Conservation (phyloP, 495 filamentous ascomycete genomes). For the Chaetomium tenue region DNA sequence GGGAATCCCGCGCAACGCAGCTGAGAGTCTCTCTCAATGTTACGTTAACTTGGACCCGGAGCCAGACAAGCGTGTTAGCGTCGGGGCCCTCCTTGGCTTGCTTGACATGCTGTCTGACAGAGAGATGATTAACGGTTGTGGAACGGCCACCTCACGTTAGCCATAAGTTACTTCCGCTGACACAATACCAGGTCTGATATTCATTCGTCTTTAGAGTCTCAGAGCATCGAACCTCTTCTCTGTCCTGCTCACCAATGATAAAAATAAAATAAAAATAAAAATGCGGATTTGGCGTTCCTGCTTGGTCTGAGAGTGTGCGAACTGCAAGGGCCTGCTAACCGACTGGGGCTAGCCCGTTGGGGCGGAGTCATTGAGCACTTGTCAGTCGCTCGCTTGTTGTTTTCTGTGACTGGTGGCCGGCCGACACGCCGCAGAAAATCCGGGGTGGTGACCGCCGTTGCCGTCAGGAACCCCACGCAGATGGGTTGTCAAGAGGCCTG, state of each 20-base stretch:
- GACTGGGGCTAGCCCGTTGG: constrained; percentile 5
- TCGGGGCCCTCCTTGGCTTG: not conserved
- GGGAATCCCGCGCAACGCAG: not conserved
- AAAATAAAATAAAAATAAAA: too few species aligned
- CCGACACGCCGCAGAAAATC: not conserved
- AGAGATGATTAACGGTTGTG: not conserved
- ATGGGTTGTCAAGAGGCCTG: not conserved
- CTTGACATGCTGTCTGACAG: not conserved
- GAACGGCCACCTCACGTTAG: not conserved
- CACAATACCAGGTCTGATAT: too few species aligned
- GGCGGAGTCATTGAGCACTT: not conserved
- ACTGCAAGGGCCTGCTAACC: not conserved
- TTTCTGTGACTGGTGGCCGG: not conserved
- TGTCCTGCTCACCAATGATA: too few species aligned
- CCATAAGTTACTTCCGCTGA: too few species aligned
- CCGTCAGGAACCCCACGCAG: constrained; percentile 4
- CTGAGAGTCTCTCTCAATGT: constrained; percentile 2
- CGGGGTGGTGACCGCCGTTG: not conserved
- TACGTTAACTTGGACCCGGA: constrained; percentile 12
- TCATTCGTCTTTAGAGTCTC: too few species aligned
- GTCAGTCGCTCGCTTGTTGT: not conserved
- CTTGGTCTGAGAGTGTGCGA: too few species aligned
- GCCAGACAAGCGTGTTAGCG: not conserved
- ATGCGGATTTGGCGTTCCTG: too few species aligned
- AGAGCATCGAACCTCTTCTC: too few species aligned